A percentile compares a stretch with the other conserved stretches of the same genome.
These are phyloP conservation scores for Saturnispora mendoncae DNA, from an alignment of 805 yeast species.

Conservation along the genomic window DNA sequence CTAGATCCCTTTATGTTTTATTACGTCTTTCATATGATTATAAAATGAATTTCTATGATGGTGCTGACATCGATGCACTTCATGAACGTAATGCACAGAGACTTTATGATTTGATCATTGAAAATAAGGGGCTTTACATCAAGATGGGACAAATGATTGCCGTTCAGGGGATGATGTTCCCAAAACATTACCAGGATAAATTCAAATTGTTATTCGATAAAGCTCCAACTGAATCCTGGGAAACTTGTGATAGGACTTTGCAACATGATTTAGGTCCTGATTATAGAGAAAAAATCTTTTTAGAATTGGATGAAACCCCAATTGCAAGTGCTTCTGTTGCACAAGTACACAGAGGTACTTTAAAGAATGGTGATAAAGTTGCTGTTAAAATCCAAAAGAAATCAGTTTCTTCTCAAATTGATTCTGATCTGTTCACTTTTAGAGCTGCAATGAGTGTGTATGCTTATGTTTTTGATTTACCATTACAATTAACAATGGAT, in stretches of 20 bases:
- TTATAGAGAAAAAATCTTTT: slow-evolving; percentile 34
- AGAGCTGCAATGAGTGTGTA: slow-evolving; percentile 42
- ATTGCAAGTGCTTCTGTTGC: slow-evolving; percentile 72
- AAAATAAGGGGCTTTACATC: slow-evolving; percentile 56
- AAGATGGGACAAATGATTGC: slow-evolving; percentile 77
- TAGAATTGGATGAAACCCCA: slow-evolving; percentile 43
- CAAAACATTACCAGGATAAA: slow-evolving; percentile 49
- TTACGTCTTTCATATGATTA: slow-evolving; percentile 52
- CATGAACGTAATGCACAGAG: slow-evolving; percentile 53
- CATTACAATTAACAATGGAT: slow-evolving; percentile 45
- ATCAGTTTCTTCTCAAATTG: slow-evolving; percentile 50
- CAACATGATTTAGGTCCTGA: slow-evolving; percentile 33
- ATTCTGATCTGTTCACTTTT: slow-evolving; percentile 54
- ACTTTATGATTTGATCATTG: slow-evolving; percentile 34
- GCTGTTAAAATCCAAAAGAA: slow-evolving; percentile 63
- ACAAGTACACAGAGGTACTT: slow-evolving; percentile 51
- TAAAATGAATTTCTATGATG: slow-evolving; percentile 41
- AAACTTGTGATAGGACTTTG: slow-evolving; percentile 33
- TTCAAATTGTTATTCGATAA: slow-evolving; percentile 54
- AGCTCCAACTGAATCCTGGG: slow-evolving; percentile 57
- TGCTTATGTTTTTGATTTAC: slow-evolving; percentile 54
- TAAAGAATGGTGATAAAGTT: slow-evolving; percentile 41
- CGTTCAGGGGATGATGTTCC: slow-evolving; percentile 61
- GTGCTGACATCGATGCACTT: slow-evolving; percentile 39
- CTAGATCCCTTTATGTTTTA: slow-evolving; percentile 40